Evolutionary conservation across 345 rosid genomes (phyloP).

Genomic region (Populus tremula): DNA sequence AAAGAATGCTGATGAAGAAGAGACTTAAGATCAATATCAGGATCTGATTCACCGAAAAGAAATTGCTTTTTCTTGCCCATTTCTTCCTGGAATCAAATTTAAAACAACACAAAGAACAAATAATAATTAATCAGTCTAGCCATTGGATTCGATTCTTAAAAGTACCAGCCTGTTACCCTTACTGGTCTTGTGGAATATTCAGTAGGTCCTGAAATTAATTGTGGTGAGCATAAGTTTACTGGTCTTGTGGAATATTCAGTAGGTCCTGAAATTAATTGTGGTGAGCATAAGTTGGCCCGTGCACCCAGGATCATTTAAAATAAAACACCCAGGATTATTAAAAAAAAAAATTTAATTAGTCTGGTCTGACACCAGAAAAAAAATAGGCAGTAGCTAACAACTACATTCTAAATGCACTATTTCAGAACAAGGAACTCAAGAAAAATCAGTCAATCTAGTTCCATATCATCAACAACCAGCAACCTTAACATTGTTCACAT

Average conservation of each 20-base stretch:
- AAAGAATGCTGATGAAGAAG: slow-evolving; percentile 47
- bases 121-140: no score
- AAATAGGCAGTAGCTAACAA: not conserved
- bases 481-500: not conserved
- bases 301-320: no score
- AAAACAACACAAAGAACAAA: not conserved
- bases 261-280: no score
- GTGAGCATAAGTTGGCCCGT: no score
- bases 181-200: no score
- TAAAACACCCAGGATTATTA: no score
- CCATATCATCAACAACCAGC: not conserved
- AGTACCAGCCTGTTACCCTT: no score
- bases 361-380: not conserved
- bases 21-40: slow-evolving; percentile 38
- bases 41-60: slow-evolving; percentile 3
- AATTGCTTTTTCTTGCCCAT: slow-evolving; percentile 49
- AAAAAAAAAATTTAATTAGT: no score
- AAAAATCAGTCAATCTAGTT: not conserved
- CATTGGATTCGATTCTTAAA: no score
- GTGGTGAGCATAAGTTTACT: no score
- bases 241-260: no score
- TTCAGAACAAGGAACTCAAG: not conserved
- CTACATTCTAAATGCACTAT: not conserved
- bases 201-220: no score
- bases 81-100: slow-evolving; percentile 4